These are phyloP conservation scores for Artomyces pyxidatus DNA, from an alignment of 768 basidiomycete genomes.

Conservation along the genomic window DNA sequence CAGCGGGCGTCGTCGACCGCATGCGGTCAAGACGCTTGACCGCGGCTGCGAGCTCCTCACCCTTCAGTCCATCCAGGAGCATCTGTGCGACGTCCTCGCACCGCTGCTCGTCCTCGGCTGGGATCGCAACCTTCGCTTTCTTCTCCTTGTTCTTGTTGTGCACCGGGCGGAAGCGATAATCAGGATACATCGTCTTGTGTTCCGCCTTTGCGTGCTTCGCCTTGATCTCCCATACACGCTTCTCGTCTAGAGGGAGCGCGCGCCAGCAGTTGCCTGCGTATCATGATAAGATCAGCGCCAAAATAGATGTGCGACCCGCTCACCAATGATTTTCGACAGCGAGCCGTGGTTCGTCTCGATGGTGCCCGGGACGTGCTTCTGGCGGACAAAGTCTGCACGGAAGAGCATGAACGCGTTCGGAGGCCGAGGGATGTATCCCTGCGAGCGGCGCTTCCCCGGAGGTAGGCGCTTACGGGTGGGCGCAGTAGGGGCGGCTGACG, in stretches of 20 bases:
- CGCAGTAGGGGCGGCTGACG: conserved; percentile 33
- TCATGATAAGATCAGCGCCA: background rate
- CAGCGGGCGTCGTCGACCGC: conserved; percentile 12
- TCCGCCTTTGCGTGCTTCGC: conserved; percentile 70
- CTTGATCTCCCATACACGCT: conserved; percentile 61
- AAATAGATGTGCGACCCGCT: background rate
- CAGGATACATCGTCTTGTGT: conserved; percentile 60
- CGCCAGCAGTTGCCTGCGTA: conserved; percentile 49
- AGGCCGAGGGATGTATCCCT: conserved; percentile 28
- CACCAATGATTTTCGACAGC: conserved; percentile 40
- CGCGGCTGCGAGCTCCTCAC: conserved; percentile 16
- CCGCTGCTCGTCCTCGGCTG: conserved; percentile 15
- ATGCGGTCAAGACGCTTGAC: conserved; percentile 14
- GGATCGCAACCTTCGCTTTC: conserved; percentile 9
- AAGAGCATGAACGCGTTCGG: conserved; percentile 34
- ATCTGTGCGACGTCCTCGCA: conserved; percentile 16
- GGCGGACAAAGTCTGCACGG: conserved; percentile 24
- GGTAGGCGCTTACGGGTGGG: conserved; percentile 41
- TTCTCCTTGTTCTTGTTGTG: conserved; percentile 41
- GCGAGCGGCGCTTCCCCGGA: conserved; percentile 57
- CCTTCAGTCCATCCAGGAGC: conserved; percentile 17
- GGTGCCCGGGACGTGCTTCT: conserved; percentile 42
- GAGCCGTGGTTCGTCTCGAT: conserved; percentile 44
- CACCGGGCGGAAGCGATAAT: conserved; percentile 44
- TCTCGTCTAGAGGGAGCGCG: conserved; percentile 60